Evolutionary conservation across 108 stramenopile genomes (phyloP), one percentile per base, ranked within the genome.

Genomic region (Skeletonema tropicum): DNA sequence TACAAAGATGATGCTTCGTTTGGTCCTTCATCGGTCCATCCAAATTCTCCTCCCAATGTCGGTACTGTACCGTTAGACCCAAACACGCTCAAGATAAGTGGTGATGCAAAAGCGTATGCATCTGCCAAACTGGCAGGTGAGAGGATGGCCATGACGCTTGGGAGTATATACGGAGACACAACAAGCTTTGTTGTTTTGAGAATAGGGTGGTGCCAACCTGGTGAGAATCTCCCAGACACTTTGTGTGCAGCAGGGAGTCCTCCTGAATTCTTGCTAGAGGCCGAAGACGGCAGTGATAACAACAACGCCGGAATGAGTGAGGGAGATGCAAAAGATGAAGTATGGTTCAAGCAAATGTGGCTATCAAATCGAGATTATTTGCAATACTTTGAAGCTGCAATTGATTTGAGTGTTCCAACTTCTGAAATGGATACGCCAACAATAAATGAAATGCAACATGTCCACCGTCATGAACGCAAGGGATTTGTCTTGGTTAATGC

Each of bases 281-380:
- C 17, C n/a, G 78, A 60, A 39, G 76, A 30, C 64, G 63, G 33
- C 10, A 59, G 35, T 38, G 15, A 5, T 3, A 23, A 11, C 12
- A 32, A 46, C 46, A 32, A 3, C 4, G 29, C 11, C 14, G 64
- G 77, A 71, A 63, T 64, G 61, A 64, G 59, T 46, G 79, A 71
- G 39, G 75, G 63, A 42, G 83, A 76, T 62, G 61, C 67, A 31
- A 71, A 52, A 57, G 83, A 84, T 62, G 83, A 84, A 58, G 38
- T 69, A 45, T 84, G 83, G 83, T 84, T 76, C 31, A 79, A 76
- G 29, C 66, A 66, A 69, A 84, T 84, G 83, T 84, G 83, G 83
- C 59, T 84, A 6, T 84, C 83, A 30, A 84, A 84, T 62, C 48
- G 57, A 30, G 83, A 84, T 72, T 84, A 80, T 57, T 46, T 80